Evolutionary conservation across 768 basidiomycete species (phyloP).

Genomic region (Nidularia sp.): DNA sequence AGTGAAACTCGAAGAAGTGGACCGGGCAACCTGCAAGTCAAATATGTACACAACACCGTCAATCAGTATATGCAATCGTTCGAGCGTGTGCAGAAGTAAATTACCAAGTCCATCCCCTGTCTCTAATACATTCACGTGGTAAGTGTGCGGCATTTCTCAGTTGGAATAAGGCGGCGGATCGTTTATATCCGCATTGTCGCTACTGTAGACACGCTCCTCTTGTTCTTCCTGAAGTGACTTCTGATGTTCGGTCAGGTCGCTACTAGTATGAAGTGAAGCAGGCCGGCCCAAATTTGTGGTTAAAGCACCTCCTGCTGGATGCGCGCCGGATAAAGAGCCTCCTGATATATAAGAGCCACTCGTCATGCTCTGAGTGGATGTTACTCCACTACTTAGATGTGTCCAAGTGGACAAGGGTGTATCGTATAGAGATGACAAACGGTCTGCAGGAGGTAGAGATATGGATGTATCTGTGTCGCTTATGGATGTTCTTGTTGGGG

Average conservation of each 20-base stretch:
- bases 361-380: no score
- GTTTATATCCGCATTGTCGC: conserved; percentile 2
- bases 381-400: neutral
- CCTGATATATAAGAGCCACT: neutral
- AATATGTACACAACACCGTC: no score
- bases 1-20: no score
- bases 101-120: no score
- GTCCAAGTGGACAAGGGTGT: neutral
- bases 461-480: neutral
- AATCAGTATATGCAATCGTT: no score
- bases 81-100: no score
- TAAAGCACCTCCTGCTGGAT: conserved; percentile 1
- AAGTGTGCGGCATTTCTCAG: neutral
- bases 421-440: neutral
- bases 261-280: conserved; percentile 9
- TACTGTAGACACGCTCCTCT: conserved; percentile 4
- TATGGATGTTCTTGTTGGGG: neutral
- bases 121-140: neutral
- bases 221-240: conserved; percentile 19
- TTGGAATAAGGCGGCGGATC: conserved; percentile 15
- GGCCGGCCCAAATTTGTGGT: neutral
- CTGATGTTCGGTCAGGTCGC: conserved; percentile 15
- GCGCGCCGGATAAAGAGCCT: conserved; percentile 1
- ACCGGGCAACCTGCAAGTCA: no score
- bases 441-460: neutral